Conservation (phyloP, 2,329 filamentous ascomycete genomes). For the Cladophialophora psammophila region DNA sequence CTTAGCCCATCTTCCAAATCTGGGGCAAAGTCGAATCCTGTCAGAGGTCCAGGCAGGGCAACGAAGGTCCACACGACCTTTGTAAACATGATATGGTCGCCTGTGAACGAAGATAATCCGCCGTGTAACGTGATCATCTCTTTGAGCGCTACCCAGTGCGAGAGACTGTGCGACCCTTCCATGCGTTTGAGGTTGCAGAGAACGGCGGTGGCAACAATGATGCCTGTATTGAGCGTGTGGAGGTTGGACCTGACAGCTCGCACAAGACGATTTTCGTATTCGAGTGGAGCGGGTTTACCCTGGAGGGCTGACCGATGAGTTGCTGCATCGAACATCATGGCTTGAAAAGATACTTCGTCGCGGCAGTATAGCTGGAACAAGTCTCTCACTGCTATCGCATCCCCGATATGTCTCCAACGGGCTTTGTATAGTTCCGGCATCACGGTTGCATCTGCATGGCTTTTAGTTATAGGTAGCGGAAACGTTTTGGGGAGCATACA, state of each 20-base stretch:
- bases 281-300: conserved; percentile 12
- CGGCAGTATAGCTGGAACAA: conserved; percentile 21
- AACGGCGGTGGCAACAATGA: conserved; percentile 13
- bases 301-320: conserved; percentile 17
- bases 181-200: conserved; percentile 21
- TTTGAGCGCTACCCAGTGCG: conserved; percentile 13
- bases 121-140: conserved; percentile 14
- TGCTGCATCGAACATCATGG: conserved; percentile 16
- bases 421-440: conserved; percentile 20
- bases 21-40: conserved; percentile 4
- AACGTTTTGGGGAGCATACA: background rate
- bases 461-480: background rate
- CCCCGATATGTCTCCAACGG: conserved; percentile 8
- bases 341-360: conserved; percentile 20
- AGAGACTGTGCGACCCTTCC: conserved; percentile 6
- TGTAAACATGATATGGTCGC: conserved; percentile 15
- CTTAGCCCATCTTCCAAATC: conserved; percentile 1
- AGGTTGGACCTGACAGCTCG: conserved; percentile 11
- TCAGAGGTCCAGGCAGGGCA: conserved; percentile 18
- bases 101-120: conserved; percentile 6
- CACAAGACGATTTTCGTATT: conserved; percentile 16
- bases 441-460: background rate
- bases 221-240: conserved; percentile 6
- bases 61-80: conserved; percentile 18
- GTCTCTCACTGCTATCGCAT: conserved; percentile 8